These are phyloP conservation scores for Trichoderma afroharzianum DNA, from an alignment of 2,329 filamentous ascomycete genomes.

Conservation along the genomic window DNA sequence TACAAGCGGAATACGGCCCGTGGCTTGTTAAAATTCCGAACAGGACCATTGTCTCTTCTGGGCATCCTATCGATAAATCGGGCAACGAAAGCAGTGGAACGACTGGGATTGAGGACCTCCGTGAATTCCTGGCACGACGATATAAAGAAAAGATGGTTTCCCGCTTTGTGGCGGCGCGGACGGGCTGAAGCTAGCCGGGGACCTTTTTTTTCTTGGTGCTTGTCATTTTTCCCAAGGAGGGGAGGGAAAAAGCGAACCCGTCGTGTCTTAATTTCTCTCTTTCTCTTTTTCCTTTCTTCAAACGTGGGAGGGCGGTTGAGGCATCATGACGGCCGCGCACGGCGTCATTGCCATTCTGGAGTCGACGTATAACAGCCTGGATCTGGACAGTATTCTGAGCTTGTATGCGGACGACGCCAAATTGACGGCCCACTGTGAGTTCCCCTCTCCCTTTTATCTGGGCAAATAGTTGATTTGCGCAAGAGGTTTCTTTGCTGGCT, in stretches of 20 bases:
- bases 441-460: neutral
- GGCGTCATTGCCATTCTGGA: constrained; percentile 10
- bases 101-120: neutral
- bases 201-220: neutral
- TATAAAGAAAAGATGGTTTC: neutral
- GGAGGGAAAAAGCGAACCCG: neutral
- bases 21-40: neutral
- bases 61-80: neutral
- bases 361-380: constrained; percentile 9
- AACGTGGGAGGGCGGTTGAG: neutral
- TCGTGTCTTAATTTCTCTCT: neutral
- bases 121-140: neutral
- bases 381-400: constrained; percentile 5
- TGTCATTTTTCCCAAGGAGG: neutral
- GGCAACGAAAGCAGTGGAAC: neutral
- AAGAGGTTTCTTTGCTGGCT: neutral
- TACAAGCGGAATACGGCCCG: neutral
- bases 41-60: neutral
- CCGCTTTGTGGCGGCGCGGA: neutral
- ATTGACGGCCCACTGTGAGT: constrained; percentile 7
- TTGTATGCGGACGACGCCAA: constrained; percentile 12
- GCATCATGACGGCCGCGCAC: constrained; percentile 6
- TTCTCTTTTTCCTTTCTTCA: neutral
- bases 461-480: neutral
- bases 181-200: neutral